A percentile compares a stretch with the other conserved stretches of the same genome.
These are phyloP conservation scores for Globisporangium perplexum DNA, from an alignment of 352 stramenopile species.

Conservation along the genomic window DNA sequence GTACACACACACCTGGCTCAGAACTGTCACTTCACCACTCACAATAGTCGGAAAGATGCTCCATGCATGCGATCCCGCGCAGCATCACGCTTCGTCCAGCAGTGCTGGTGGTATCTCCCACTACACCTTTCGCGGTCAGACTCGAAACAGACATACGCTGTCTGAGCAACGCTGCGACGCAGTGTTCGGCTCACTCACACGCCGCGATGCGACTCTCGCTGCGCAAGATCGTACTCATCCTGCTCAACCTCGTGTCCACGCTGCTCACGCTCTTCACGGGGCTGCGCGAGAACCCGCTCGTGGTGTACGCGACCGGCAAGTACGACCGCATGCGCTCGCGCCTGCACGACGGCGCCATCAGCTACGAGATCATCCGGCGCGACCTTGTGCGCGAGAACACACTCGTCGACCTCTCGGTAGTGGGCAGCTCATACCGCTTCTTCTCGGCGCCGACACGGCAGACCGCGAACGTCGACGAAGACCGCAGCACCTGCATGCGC, in stretches of 20 bases:
- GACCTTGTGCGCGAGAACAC: background rate
- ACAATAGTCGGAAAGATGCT: too few species aligned
- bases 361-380: constrained; percentile 6
- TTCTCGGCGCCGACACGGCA: constrained; percentile 34
- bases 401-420: constrained; percentile 6
- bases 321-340: constrained; percentile 43
- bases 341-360: constrained; percentile 13
- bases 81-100: too few species aligned
- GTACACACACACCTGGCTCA: too few species aligned
- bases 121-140: too few species aligned
- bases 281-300: constrained; percentile 45
- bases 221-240: constrained; percentile 20
- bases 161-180: too few species aligned
- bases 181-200: too few species aligned
- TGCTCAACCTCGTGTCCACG: constrained; percentile 37
- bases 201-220: too few species aligned
- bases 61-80: too few species aligned
- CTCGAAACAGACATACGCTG: too few species aligned
- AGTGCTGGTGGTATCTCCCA: too few species aligned
- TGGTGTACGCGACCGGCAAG: constrained; percentile 30
- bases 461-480: constrained; percentile 22
- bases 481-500: constrained; percentile 33
- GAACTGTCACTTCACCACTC: too few species aligned
- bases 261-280: constrained; percentile 44
- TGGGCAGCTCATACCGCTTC: constrained; percentile 27